Evolutionary conservation across 768 basidiomycete species (phyloP), one percentile per base, ranked within the genome.

Genomic region (Leccinellum luteum): DNA sequence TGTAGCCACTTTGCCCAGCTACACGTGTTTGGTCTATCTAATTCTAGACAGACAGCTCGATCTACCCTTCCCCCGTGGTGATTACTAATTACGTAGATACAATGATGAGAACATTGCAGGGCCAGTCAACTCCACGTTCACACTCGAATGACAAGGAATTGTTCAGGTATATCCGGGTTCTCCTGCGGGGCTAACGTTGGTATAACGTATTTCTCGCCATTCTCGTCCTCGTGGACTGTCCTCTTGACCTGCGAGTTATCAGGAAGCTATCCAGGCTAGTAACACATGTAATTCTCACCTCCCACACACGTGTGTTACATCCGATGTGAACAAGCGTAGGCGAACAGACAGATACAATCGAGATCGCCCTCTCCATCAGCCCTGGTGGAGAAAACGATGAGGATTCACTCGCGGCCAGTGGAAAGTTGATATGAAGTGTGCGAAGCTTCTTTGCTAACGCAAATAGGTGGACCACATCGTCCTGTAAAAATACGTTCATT

Each of bases 251-350:
- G 54, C 50, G 38, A 64, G 51, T 43, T 10, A 23, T 19, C 54
- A 27, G 43, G 38, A 49, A 48, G 44, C 23, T 38, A 28, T 38
- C 17, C 8, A 31, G 15, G 12, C 51, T 15, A n/a, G n/a, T n/a
- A 21, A 19, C 38, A 19, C 4, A 25, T 19, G 35, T 19, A 23
- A 12, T 50, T 76, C 65, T 67, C 57, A 89, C 90, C 78, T 87
- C 81, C 85, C 86, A 90, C 1, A 89, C 88, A 35, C 75, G 76
- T 0, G 85, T 82, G 65, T 85, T 85, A 61, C 83, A 85, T 4
- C 90, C 90, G 60, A 92, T 80, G 56, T 85, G 83, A 21, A 69
- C 68, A 41, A 91, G 71, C 4, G 77, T 80, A 9, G 81, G 64
- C 32, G 77, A 75, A 65, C 86, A 87, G 21, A 74, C 72, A 4